Evolutionary conservation across 108 stramenopile species (phyloP).

Genomic region (Fistulifera solaris): DNA sequence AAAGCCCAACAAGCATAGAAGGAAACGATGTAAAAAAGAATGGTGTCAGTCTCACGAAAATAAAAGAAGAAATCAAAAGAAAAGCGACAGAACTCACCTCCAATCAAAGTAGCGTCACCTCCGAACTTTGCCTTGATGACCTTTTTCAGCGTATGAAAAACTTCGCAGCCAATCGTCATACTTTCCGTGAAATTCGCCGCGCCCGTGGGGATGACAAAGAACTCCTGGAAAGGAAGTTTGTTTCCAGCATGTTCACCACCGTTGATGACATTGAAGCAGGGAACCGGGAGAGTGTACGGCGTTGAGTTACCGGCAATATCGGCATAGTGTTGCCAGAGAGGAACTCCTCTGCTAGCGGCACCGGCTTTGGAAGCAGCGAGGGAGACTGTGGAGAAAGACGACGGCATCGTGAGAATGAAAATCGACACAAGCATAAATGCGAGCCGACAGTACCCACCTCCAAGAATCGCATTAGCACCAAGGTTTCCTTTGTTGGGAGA

Average conservation of each 20-base stretch:
- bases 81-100: too few relatives aligned
- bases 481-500: slow-evolving; percentile 94
- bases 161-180: slow-evolving; percentile 98
- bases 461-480: slow-evolving; percentile 99
- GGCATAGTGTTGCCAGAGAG: slow-evolving; percentile 99
- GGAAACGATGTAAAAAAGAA: too few relatives aligned
- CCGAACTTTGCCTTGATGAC: slow-evolving; percentile 99
- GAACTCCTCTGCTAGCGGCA: slow-evolving; percentile 90
- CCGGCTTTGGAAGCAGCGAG: slow-evolving; percentile 97
- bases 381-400: too few relatives aligned
- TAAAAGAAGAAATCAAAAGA: too few relatives aligned
- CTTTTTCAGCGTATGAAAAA: slow-evolving; percentile 95
- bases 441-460: slow-evolving; percentile 49
- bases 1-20: too few relatives aligned
- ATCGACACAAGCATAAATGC: neutral
- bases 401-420: slow-evolving; percentile 7
- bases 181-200: slow-evolving; percentile 89
- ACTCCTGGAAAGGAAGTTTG: slow-evolving; percentile 98
- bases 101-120: slow-evolving; percentile 92
- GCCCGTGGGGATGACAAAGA: slow-evolving; percentile 99
- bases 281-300: slow-evolving; percentile 91
- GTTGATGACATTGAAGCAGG: slow-evolving; percentile 99
- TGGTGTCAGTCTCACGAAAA: too few relatives aligned
- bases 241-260: slow-evolving; percentile 99
- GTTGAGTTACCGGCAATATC: slow-evolving; percentile 94